phyloP scores from a whole-genome alignment of 768 basidiomycete genomes.

The Termitomyces sp. region DNA sequence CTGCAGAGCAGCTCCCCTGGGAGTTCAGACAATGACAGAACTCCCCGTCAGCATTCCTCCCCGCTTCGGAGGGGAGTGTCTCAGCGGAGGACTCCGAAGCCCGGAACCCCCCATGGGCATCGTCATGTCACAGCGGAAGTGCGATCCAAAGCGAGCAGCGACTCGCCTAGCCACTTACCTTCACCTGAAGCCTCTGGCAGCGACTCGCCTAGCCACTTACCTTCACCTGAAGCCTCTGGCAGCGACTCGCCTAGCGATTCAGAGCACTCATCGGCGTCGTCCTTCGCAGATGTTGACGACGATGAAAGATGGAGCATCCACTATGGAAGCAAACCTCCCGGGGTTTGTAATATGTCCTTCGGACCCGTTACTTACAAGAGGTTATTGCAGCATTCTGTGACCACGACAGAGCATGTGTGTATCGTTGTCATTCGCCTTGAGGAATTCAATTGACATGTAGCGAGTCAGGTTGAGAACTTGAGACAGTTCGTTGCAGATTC shows the following conservation, averaged over 20 bases:
- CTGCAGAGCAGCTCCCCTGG: slow-evolving; percentile 12
- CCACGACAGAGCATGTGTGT: slow-evolving; percentile 12
- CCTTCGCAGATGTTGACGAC: neutral
- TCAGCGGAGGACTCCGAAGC: neutral
- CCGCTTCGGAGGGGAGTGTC: neutral
- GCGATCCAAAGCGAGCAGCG: neutral
- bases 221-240: slow-evolving; percentile 7
- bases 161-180: neutral
- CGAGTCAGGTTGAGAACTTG: slow-evolving; percentile 23
- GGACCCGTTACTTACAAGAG: slow-evolving; percentile 24
- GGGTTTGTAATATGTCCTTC: slow-evolving; percentile 27
- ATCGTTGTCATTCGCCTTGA: neutral
- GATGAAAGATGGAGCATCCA: slow-evolving; percentile 39
- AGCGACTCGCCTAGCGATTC: slow-evolving; percentile 10
- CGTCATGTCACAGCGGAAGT: neutral
- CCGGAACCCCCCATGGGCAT: neutral
- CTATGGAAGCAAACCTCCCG: slow-evolving; percentile 34
- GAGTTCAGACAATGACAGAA: slow-evolving; percentile 20
- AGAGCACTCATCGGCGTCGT: slow-evolving; percentile 4
- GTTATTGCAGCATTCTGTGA: slow-evolving; percentile 8
- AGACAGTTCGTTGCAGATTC: slow-evolving; percentile 21
- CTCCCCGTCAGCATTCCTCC: slow-evolving; percentile 18
- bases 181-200: slow-evolving; percentile 5
- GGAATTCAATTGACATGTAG: neutral
- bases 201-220: neutral